These are phyloP conservation scores for Trichoderma sp. DNA, from an alignment of 2,329 filamentous ascomycete species.

Conservation along the genomic window DNA sequence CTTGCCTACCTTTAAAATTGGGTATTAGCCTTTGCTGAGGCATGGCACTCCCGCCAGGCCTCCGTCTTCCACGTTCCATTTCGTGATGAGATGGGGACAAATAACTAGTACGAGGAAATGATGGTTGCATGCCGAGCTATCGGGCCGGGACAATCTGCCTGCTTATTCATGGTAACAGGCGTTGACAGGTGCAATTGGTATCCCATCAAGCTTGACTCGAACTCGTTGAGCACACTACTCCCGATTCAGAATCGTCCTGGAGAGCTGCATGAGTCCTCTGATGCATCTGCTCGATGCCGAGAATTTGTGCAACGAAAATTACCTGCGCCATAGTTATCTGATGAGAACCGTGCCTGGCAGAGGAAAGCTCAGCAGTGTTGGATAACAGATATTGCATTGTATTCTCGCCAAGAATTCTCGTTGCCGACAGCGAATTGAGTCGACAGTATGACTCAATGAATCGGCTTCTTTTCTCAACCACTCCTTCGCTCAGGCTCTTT, in stretches of 20 bases:
- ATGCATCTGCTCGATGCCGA: constrained; percentile 3
- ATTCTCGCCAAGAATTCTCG: not conserved
- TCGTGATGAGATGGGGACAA: not conserved
- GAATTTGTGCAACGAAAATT: not conserved
- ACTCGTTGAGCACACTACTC: not conserved
- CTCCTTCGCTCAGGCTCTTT: too few relatives aligned
- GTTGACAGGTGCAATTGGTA: not conserved
- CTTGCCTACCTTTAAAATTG: not conserved
- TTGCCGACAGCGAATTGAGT: not conserved
- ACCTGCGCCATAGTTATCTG: not conserved
- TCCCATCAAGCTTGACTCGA: constrained; percentile 13
- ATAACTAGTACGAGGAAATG: not conserved
- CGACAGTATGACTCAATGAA: not conserved
- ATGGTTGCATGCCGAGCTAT: not conserved
- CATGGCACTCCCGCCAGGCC: not conserved
- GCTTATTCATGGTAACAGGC: not conserved
- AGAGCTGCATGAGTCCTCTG: not conserved
- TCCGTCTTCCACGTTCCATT: not conserved
- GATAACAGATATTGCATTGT: not conserved
- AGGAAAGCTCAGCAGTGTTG: not conserved
- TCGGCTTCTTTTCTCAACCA: not conserved
- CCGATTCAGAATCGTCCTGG: constrained; percentile 3
- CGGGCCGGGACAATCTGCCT: constrained; percentile 6
- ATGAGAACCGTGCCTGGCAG: not conserved
- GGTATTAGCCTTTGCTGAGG: not conserved